Percentiles rank a stretch among this genome's conserved stretches.
Evolutionary conservation across 371 early-diverging fungal species (phyloP).

Genomic region (Paraphysoderma sedebokerense): DNA sequence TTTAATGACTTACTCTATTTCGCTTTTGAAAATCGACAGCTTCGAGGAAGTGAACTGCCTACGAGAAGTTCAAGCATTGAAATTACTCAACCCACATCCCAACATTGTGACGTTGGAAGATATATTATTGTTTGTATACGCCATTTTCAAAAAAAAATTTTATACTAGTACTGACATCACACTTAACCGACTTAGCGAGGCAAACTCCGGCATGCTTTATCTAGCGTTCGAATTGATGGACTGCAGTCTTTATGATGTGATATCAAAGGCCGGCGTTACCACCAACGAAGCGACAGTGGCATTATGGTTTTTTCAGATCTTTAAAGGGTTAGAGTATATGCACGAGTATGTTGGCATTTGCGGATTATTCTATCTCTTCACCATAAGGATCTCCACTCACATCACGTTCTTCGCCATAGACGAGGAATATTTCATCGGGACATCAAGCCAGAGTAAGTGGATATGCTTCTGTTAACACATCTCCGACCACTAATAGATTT

Average conservation of each 20-base stretch:
- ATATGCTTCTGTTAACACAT: not conserved
- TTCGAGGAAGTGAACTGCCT: conserved; percentile 28
- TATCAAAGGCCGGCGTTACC: conserved; percentile 23
- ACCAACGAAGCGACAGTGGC: conserved; percentile 27
- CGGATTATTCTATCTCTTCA: not conserved
- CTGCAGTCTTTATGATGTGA: conserved; percentile 36
- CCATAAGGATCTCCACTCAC: not conserved
- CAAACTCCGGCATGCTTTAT: conserved; percentile 27
- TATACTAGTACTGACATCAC: not conserved
- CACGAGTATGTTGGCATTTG: conserved; percentile 16
- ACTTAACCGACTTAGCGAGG: conserved; percentile 20
- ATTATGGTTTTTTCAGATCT: conserved; percentile 31
- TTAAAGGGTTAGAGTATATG: conserved; percentile 35
- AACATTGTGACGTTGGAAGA: conserved; percentile 39
- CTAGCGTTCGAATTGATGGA: conserved; percentile 46
- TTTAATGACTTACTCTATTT: not conserved
- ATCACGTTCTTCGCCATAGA: conserved; percentile 4
- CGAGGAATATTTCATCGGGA: conserved; percentile 52
- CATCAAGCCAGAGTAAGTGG: conserved; percentile 38
- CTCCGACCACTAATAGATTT: not conserved
- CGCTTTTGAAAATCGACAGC: conserved; percentile 4
- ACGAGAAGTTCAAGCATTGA: conserved; percentile 31
- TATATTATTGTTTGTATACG: conserved; percentile 27
- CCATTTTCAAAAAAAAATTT: not conserved
- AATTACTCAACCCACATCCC: conserved; percentile 27